These are phyloP conservation scores for Nannochloris sp. DNA, from an alignment of 139 green algal genomes.

Conservation along the genomic window DNA sequence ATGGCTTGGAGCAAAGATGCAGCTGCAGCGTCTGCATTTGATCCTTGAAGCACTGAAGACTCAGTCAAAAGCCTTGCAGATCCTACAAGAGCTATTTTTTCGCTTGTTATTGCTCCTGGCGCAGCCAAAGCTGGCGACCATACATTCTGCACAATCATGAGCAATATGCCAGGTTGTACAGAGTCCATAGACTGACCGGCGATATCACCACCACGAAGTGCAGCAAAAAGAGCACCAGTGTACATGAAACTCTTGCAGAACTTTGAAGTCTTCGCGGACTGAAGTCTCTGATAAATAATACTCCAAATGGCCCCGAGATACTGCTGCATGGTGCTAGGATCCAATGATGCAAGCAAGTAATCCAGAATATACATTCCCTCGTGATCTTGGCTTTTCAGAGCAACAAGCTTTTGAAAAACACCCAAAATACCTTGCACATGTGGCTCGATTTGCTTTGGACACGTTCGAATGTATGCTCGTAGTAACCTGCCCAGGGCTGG, in stretches of 20 bases:
- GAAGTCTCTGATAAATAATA: slow-evolving; percentile 42
- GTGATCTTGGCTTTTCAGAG: slow-evolving; percentile 75
- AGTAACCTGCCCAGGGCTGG: slow-evolving; percentile 86
- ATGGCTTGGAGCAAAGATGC: slow-evolving; percentile 46
- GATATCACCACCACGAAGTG: slow-evolving; percentile 43
- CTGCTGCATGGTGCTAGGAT: slow-evolving; percentile 1
- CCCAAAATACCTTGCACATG: slow-evolving; percentile 79
- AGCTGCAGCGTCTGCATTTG: slow-evolving; percentile 4
- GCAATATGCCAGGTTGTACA: slow-evolving; percentile 68
- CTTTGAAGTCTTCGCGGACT: slow-evolving; percentile 57
- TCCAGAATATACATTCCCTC: slow-evolving; percentile 86
- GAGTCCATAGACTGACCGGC: slow-evolving; percentile 53
- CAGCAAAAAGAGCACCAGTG: slow-evolving; percentile 63
- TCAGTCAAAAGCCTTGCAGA: slow-evolving; percentile 58
- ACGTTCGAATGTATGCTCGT: slow-evolving; percentile 77
- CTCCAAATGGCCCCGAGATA: slow-evolving; percentile 23
- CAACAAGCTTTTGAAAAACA: slow-evolving; percentile 90
- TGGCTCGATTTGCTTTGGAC: slow-evolving; percentile 47
- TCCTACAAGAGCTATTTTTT: slow-evolving; percentile 72
- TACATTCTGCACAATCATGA: slow-evolving; percentile 72
- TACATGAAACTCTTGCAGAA: slow-evolving; percentile 63
- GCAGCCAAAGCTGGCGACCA: slow-evolving; percentile 20
- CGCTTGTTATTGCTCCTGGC: slow-evolving; percentile 43
- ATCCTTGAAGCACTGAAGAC: slow-evolving; percentile 23
- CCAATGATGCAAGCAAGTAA: slow-evolving; percentile 34